Evolutionary conservation across 2,329 filamentous ascomycete genomes (phyloP).

Genomic region (Phialophora expanda): DNA sequence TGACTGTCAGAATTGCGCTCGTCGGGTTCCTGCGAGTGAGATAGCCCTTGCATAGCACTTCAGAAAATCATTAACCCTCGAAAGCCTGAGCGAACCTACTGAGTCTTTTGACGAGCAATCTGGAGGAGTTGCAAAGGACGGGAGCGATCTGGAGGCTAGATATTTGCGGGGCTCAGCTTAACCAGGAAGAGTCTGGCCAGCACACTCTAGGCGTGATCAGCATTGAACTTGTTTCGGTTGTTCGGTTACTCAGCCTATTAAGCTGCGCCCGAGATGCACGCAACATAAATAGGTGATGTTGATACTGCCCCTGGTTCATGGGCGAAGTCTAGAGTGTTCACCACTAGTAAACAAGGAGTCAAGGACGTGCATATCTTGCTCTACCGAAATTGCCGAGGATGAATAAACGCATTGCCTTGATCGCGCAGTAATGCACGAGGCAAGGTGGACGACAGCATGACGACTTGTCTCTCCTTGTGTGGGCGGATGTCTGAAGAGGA

Average conservation of each 20-base stretch:
- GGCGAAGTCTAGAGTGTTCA: not conserved
- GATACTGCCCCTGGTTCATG: not conserved
- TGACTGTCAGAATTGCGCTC: slow-evolving; percentile 12
- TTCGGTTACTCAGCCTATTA: slow-evolving; percentile 19
- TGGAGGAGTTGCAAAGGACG: slow-evolving; percentile 29
- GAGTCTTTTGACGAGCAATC: slow-evolving; percentile 18
- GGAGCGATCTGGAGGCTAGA: slow-evolving; percentile 25
- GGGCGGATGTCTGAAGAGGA: slow-evolving; percentile 3
- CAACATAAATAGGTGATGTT: not conserved
- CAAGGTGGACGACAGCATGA: slow-evolving; percentile 6
- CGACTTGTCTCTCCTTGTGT: slow-evolving; percentile 11
- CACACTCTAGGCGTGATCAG: slow-evolving; percentile 23
- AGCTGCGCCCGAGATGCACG: slow-evolving; percentile 3
- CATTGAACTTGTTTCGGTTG: slow-evolving; percentile 25
- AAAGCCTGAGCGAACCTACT: not conserved
- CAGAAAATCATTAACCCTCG: not conserved
- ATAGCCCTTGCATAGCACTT: slow-evolving; percentile 7
- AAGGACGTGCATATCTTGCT: not conserved
- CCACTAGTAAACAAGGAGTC: not conserved
- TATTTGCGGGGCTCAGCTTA: slow-evolving; percentile 26
- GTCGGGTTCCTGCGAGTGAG: slow-evolving; percentile 19
- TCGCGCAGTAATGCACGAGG: not conserved
- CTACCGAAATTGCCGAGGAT: not conserved
- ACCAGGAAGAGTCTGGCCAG: slow-evolving; percentile 13
- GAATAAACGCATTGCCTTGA: not conserved